Conservation (phyloP, 2,329 filamentous ascomycete species). For the Clonostachys sp. region DNA sequence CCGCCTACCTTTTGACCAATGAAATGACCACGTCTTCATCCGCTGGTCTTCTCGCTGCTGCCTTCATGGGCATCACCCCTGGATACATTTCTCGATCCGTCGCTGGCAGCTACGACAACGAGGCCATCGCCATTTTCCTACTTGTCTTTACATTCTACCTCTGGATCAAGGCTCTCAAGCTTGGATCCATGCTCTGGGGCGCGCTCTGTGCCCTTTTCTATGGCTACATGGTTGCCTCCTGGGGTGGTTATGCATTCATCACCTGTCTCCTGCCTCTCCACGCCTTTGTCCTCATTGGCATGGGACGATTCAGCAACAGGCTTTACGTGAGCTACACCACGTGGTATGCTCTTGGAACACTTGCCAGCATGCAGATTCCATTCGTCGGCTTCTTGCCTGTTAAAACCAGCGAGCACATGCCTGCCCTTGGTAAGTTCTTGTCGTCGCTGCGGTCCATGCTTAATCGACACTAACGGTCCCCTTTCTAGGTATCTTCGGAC, state of each 20-base stretch:
- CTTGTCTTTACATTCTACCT: constrained; percentile 98
- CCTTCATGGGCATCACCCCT: constrained; percentile 95
- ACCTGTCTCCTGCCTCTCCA: constrained; percentile 95
- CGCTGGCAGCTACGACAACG: constrained; percentile 97
- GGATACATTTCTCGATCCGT: constrained; percentile 98
- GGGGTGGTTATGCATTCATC: constrained; percentile 99
- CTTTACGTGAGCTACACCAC: constrained; percentile 96
- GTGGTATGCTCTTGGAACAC: constrained; percentile 93
- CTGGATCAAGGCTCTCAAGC: constrained; percentile 98
- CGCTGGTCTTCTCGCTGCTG: constrained; percentile 87
- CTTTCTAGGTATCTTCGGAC: constrained; percentile 77
- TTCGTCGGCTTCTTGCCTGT: constrained; percentile 97
- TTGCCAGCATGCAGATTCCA: constrained; percentile 98
- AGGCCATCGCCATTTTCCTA: constrained; percentile 98
- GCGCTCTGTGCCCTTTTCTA: constrained; percentile 93
- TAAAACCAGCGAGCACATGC: constrained; percentile 97
- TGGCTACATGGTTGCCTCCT: constrained; percentile 99
- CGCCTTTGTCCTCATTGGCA: constrained; percentile 88
- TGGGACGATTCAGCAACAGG: constrained; percentile 92
- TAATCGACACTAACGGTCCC: not conserved
- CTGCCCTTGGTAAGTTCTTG: constrained; percentile 69
- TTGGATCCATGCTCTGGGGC: constrained; percentile 95
- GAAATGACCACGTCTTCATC: constrained; percentile 97
- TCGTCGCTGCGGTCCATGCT: not conserved
- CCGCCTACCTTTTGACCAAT: constrained; percentile 90